phyloP scores from a whole-genome alignment of 805 yeast species.

The Scheffersomyces coipomensis region DNA sequence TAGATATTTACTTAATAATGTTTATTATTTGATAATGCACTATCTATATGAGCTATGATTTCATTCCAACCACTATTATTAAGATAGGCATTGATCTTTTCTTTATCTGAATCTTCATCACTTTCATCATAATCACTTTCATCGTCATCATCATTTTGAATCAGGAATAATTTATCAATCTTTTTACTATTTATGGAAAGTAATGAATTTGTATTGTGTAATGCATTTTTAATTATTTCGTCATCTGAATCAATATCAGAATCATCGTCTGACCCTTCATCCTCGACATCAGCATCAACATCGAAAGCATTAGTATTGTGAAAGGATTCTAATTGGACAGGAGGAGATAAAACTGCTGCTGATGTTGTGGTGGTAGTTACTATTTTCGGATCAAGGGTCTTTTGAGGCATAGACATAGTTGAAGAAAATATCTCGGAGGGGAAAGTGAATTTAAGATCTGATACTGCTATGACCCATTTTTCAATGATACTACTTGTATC shows the following conservation, averaged over 20 bases:
- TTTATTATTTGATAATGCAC: conserved; percentile 4
- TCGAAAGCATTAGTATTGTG: too few relatives aligned
- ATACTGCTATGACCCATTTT: conserved; percentile 43
- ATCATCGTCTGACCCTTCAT: conserved; percentile 7
- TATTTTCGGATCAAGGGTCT: not conserved
- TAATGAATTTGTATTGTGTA: not conserved
- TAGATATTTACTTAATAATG: not conserved
- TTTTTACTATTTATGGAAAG: not conserved
- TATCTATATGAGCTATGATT: conserved; percentile 15
- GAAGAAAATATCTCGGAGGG: conserved; percentile 38
- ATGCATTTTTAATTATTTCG: conserved; percentile 11
- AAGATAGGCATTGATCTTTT: conserved; percentile 12
- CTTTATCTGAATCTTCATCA: conserved; percentile 19
- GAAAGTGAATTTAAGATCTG: conserved; percentile 28
- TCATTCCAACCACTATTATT: conserved; percentile 5
- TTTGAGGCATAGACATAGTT: conserved; percentile 16
- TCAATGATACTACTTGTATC: conserved; percentile 31
- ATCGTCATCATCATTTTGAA: not conserved
- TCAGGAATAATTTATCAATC: not conserved
- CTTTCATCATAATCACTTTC: conserved; percentile 6
- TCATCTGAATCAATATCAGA: conserved; percentile 22
- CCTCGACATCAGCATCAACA: not conserved
- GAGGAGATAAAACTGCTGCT: not conserved
- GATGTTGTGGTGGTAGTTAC: not conserved
- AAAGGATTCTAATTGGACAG: not conserved